Base-by-base conservation (phyloP, 768 basidiomycete species). In the Hericium coralloides region DNA sequence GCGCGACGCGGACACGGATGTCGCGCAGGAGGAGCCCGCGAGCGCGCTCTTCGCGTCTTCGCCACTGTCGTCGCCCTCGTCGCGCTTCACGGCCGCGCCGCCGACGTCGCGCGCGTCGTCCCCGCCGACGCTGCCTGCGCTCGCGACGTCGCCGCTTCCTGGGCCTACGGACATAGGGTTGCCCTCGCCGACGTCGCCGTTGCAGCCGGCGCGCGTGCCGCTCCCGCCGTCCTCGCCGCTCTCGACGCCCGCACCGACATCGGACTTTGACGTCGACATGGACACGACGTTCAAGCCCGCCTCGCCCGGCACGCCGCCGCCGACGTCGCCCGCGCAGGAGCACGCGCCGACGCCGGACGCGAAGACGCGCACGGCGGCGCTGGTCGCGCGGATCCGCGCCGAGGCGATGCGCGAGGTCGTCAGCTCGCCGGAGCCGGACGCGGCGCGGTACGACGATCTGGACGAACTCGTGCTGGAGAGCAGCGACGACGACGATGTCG, bases 301-400 rank as follows among this genome's bases (percentile, higher is more conserved):
- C 38, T 36, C 70, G 56, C 52, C 64, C 52, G 37, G 60, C 55
- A 50, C 62, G 55, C 69, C 65, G 4, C 69, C 67, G 2, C 59
- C 59, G 15, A 60, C 66, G 26, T 53, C 60, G 20, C 62, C 62
- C 0, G 58, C 66, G 12, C 71, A 70, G 6, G 57, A 65, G 31
- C 71, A 70, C 0, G 73, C 73, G 1, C 52, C 66, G 36, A 61
- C 70, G 3, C 60, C 74, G 6, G 67, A 72, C 53, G 51, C 64
- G 0, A 66, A 70, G 53, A 51, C 65, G 38, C 87, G 82, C 66
- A 74, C 86, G 2, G 77, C 77, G 15, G 72, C 75, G 62, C 73
- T 87, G 31, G 82, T 89, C 49, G 83, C 79, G 7, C 73, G 80
- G 38, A 86, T 89, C 59, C 76, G 58, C 18, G 62, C 64, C 17